These are phyloP conservation scores for Sclerotinia subarctica DNA, from an alignment of 2,329 filamentous ascomycete genomes.

Conservation along the genomic window DNA sequence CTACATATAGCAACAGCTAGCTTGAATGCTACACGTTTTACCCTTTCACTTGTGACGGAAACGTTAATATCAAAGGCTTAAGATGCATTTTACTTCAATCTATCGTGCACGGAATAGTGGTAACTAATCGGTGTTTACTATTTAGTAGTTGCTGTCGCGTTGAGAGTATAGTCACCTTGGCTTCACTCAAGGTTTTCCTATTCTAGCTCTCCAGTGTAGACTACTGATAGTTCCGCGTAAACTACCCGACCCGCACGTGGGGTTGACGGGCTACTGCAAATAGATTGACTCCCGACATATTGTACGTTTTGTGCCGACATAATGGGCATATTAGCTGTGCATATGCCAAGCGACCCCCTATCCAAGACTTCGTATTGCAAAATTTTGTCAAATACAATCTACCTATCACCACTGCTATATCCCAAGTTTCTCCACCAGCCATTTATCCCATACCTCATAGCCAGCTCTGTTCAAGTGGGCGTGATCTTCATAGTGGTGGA, in stretches of 20 bases:
- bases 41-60: too few species aligned
- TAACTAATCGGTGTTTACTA: too few species aligned
- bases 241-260: too few species aligned
- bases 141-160: too few species aligned
- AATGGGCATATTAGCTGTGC: not conserved
- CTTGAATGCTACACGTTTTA: too few species aligned
- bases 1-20: too few species aligned
- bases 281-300: not conserved
- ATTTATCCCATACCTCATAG: conserved; percentile 24
- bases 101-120: too few species aligned
- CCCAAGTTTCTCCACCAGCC: conserved; percentile 17
- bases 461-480: conserved; percentile 26
- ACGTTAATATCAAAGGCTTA: too few species aligned
- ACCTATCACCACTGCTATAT: not conserved
- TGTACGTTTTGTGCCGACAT: not conserved
- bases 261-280: not conserved
- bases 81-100: too few species aligned
- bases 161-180: not conserved
- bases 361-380: not conserved
- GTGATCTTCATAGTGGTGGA: conserved; percentile 22
- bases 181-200: not conserved
- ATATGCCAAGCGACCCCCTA: not conserved
- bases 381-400: not conserved
- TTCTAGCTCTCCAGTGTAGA: not conserved
- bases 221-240: too few species aligned